Base-by-base conservation (phyloP, 2,329 filamentous ascomycete genomes). In the Hysterium pulicare region DNA sequence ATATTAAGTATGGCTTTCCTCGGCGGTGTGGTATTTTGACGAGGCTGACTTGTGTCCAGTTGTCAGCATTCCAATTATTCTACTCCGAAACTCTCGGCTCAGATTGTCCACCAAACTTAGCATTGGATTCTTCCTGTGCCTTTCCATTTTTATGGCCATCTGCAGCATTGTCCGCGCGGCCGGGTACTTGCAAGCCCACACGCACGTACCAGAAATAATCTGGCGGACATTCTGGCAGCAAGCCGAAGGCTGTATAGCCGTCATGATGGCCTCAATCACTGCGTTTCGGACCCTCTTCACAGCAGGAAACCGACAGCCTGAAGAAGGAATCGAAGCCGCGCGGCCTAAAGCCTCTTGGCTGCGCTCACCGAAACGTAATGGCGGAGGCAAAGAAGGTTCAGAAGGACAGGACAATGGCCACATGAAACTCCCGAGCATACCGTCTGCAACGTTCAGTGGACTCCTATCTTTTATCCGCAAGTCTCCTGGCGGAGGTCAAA, bases 181-280 rank as follows among this genome's bases (percentile, higher is more conserved):
- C 8, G 24, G 24, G 24, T 31, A 33, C 10, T n/a, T n/a, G n/a
- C n/a, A n/a, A n/a, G 7, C 8, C 8, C 24, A 13, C 24, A 28
- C 7, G 13, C 8, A 13, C 24, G 24, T 28, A 7, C 24, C 24
- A 8, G 13, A 28, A 28, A 28, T 13, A 28, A 8, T 13, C 13
- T 57, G 54, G 54, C 22, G 21, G 22, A 20, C 41, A 11, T 50
- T 54, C 33, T 57, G 53, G 54, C 45, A 45, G 24, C 47, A 51
- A 7, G 33, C 44, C 15, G 53, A 57, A 32, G 47, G 35, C 13
- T 48, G 44, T 23, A 33, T 50, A 17, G 53, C 49, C 2, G 41
- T 57, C 9, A 41, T 49, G 4, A 51, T 54, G 51, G 51, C 47
- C 10, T 56, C 53, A 2, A 19, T 56, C 11, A 54, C 51, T 5